phyloP scores from a whole-genome alignment of 495 filamentous ascomycete species.

The Evansstolkia leycettana region DNA sequence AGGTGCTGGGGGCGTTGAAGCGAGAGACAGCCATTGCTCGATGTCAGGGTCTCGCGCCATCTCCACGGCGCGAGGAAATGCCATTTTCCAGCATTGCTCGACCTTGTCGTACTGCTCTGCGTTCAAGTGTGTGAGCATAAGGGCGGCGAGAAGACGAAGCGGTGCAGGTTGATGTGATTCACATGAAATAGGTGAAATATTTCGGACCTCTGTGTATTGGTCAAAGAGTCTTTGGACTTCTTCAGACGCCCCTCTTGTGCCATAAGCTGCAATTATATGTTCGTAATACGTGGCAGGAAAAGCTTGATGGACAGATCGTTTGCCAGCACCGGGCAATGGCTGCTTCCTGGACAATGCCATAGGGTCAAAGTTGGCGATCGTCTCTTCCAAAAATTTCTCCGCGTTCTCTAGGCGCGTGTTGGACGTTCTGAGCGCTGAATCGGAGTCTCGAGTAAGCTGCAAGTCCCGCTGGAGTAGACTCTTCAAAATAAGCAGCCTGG shows the following conservation, averaged over 20 bases:
- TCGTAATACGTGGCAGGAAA: conserved; percentile 39
- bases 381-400: conserved; percentile 23
- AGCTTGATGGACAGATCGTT: conserved; percentile 15
- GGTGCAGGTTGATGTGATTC: conserved; percentile 27
- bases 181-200: conserved; percentile 14
- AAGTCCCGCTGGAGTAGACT: conserved; percentile 22
- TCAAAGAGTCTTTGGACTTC: conserved; percentile 45
- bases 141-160: conserved; percentile 43
- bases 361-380: conserved; percentile 16
- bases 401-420: conserved; percentile 17
- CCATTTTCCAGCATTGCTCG: conserved; percentile 51
- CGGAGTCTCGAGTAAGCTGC: conserved; percentile 5
- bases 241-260: conserved; percentile 38
- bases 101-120: conserved; percentile 46
- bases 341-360: conserved; percentile 14
- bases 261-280: conserved; percentile 52
- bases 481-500: conserved; percentile 35
- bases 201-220: conserved; percentile 25
- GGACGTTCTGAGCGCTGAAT: background rate
- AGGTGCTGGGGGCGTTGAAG: background rate
- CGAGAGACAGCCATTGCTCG: conserved; percentile 7
- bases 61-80: conserved; percentile 37
- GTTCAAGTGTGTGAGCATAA: conserved; percentile 51
- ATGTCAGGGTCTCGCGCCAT: conserved; percentile 19
- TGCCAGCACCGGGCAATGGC: conserved; percentile 5